Percentiles rank a stretch among this genome's conserved stretches.
These are phyloP conservation scores for Fraxinus cuspidata DNA, from an alignment of 257 asterid species.

Conservation along the genomic window DNA sequence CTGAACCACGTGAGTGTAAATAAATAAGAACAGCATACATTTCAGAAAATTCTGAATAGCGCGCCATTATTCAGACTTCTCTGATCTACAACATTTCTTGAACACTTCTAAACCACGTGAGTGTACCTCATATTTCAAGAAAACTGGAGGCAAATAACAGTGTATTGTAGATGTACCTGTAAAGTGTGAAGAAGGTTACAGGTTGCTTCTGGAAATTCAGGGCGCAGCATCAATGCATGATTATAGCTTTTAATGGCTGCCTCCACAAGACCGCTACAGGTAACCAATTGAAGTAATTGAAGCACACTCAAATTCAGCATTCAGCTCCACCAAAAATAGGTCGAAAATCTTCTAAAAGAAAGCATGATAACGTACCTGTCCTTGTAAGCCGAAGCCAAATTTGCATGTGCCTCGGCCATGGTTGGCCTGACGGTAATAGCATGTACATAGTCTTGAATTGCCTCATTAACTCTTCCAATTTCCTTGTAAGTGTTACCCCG, in stretches of 20 bases:
- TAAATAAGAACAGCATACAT: constrained; percentile 13
- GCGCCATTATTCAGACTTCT: background rate
- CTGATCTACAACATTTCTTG: background rate
- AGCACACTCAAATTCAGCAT: background rate
- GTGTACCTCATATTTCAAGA: background rate
- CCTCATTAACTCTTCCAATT: constrained; percentile 94
- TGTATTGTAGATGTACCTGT: constrained; percentile 53
- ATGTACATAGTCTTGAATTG: constrained; percentile 82
- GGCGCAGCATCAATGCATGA: constrained; percentile 82
- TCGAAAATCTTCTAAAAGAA: background rate
- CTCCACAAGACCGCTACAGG: constrained; percentile 81
- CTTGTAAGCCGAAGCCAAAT: constrained; percentile 97
- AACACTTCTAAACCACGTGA: background rate
- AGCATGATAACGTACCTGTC: constrained; percentile 59
- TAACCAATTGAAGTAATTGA: background rate
- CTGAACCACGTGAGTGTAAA: no score
- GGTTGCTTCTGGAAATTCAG: constrained; percentile 99
- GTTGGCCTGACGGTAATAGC: constrained; percentile 83
- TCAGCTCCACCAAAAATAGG: background rate
- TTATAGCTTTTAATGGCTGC: constrained; percentile 90
- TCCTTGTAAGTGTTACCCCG: constrained; percentile 97
- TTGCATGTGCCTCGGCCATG: constrained; percentile 99
- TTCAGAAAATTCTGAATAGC: background rate
- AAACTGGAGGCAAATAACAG: background rate
- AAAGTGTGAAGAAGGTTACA: constrained; percentile 98